A percentile compares a stretch with the other conserved stretches of the same genome.
Conservation (phyloP, 495 filamentous ascomycete species). For the Margaritispora aquatica region DNA sequence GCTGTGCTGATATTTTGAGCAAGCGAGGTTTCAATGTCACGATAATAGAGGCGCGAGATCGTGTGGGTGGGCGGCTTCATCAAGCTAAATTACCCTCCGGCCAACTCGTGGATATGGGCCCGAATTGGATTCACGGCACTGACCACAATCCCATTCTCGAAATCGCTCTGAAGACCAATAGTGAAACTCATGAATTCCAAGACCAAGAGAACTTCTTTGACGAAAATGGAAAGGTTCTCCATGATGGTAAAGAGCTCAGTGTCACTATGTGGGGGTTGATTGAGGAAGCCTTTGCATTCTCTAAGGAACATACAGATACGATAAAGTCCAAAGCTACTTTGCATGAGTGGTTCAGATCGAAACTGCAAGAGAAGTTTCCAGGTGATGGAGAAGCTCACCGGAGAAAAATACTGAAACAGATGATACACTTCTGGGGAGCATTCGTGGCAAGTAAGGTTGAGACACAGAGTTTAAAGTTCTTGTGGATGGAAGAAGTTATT, state of each 20-base stretch:
- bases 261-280: slow-evolving; percentile 71
- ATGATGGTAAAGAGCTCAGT: slow-evolving; percentile 41
- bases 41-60: slow-evolving; percentile 76
- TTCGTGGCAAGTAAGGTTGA: slow-evolving; percentile 77
- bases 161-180: slow-evolving; percentile 64
- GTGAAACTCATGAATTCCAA: slow-evolving; percentile 51
- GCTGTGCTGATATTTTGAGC: slow-evolving; percentile 77
- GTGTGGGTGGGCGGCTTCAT: slow-evolving; percentile 74
- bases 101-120: slow-evolving; percentile 58
- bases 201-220: slow-evolving; percentile 54
- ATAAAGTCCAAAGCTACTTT: slow-evolving; percentile 67
- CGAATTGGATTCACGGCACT: slow-evolving; percentile 76
- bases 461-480: slow-evolving; percentile 82
- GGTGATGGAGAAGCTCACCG: slow-evolving; percentile 38
- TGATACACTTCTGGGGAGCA: slow-evolving; percentile 75
- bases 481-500: slow-evolving; percentile 91
- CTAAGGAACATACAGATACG: slow-evolving; percentile 54
- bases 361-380: slow-evolving; percentile 45
- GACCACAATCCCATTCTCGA: slow-evolving; percentile 77
- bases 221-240: slow-evolving; percentile 51
- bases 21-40: slow-evolving; percentile 76
- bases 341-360: slow-evolving; percentile 67
- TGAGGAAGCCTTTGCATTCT: slow-evolving; percentile 70
- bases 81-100: slow-evolving; percentile 41
- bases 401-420: slow-evolving; percentile 44